Base-by-base conservation (phyloP, 495 filamentous ascomycete genomes). In the Ascobolus immersus region DNA sequence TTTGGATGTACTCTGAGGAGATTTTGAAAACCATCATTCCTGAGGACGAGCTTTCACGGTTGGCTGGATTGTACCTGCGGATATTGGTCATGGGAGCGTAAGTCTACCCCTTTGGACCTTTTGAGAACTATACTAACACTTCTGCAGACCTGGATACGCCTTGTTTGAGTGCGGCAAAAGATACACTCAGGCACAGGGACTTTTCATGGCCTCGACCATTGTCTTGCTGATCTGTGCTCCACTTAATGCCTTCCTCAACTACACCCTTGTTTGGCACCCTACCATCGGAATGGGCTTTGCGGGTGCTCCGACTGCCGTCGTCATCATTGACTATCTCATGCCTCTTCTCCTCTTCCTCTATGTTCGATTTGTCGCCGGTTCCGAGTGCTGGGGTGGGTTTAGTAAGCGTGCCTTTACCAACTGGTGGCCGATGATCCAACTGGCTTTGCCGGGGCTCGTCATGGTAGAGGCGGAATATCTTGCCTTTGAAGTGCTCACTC, bases 391-490 rank as follows among this genome's bases (percentile, higher is more conserved):
- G 82, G 72, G 74, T 39, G 82, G 82, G 1, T 68, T 90, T 38
- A 71, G 69, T 1, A 54, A 47, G 32, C 55, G 59, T 17, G 77
- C 75, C 5, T 61, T 86, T 29, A 55, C 57, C 13, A 90, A 89
- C 50, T 92, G 81, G 81, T 40, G 41, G 38, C 47, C 47, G 14
- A 49, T 49, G 47, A 63, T 93, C 44, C 58, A 64, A 33, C 70
- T 93, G 11, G 78, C 81, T 0, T 51, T 91, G 12, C 81, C 73
- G 0, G 82, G 82, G 3, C 65, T 92, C 47, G 52, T 89, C 26
- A 92, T 91, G 78, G 74, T 94, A 1, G 72, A 86, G 49, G 81
- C 82, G 5, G 84, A 92, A 48, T 84, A 69, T 52, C 62, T 90
- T 4, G 77, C 77, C 12, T 82, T 86, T 42, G 77, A 82, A 28